Conservation (phyloP, 176 grass and related monocot genomes). For the Oryza rufipogon region DNA sequence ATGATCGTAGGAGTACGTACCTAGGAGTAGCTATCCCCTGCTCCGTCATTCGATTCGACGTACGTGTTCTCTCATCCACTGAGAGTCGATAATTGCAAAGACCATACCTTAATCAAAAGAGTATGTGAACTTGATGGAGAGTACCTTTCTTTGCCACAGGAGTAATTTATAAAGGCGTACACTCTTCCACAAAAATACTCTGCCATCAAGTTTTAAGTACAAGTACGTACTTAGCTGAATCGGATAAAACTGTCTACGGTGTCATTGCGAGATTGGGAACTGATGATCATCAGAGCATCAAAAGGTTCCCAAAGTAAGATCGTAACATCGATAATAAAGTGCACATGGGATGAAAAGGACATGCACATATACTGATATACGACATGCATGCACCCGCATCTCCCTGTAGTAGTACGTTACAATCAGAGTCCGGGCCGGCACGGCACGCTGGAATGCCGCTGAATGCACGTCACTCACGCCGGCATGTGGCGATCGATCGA, state of each 20-base stretch:
- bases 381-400: not conserved
- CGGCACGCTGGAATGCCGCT: slow-evolving; percentile 42
- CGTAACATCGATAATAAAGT: not conserved
- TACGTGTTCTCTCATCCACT: not conserved
- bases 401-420: not conserved
- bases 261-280: not conserved
- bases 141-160: not conserved
- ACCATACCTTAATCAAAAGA: not conserved
- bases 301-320: not conserved
- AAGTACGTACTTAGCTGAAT: not conserved
- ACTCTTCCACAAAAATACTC: too few relatives aligned
- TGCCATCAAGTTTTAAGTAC: not conserved
- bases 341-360: not conserved
- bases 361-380: not conserved
- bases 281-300: not conserved
- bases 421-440: slow-evolving; percentile 20
- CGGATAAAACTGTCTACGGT: not conserved
- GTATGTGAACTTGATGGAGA: too few relatives aligned
- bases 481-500: not conserved
- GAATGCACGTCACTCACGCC: slow-evolving; percentile 15
- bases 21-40: not conserved
- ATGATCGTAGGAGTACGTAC: not conserved
- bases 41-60: not conserved
- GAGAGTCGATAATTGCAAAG: not conserved
- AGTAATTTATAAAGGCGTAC: too few relatives aligned